These are phyloP conservation scores for Pseudogymnoascus sp. DNA, from an alignment of 2,329 filamentous ascomycete genomes.

Conservation along the genomic window DNA sequence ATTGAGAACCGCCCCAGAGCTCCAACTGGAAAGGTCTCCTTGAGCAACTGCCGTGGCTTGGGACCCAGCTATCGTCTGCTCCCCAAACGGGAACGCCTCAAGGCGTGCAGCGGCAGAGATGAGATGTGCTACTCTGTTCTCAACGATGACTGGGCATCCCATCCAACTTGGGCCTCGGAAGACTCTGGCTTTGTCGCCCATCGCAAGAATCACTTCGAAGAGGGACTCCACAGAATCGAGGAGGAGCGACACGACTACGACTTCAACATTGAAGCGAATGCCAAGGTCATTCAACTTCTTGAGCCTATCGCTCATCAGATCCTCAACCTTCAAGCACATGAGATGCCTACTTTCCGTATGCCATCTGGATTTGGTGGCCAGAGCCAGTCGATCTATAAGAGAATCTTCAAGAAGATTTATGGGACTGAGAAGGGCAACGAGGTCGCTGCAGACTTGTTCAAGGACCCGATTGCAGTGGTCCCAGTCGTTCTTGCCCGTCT, in stretches of 20 bases:
- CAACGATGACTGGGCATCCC: slow-evolving; percentile 97
- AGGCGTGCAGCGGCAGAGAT: slow-evolving; percentile 87
- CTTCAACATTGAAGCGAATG: slow-evolving; percentile 93
- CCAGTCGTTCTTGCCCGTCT: slow-evolving; percentile 81
- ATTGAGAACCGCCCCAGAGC: slow-evolving; percentile 72
- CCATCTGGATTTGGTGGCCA: slow-evolving; percentile 80
- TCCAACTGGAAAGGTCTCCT: slow-evolving; percentile 74
- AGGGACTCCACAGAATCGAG: slow-evolving; percentile 90
- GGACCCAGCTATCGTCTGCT: slow-evolving; percentile 92
- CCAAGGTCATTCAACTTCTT: slow-evolving; percentile 89
- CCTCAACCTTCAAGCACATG: slow-evolving; percentile 65
- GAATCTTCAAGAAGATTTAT: slow-evolving; percentile 96
- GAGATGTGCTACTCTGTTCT: slow-evolving; percentile 88
- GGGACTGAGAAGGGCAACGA: slow-evolving; percentile 74
- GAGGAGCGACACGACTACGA: slow-evolving; percentile 98
- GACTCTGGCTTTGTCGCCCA: slow-evolving; percentile 97
- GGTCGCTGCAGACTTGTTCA: slow-evolving; percentile 82
- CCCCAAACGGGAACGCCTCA: slow-evolving; percentile 83
- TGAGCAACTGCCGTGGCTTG: slow-evolving; percentile 92
- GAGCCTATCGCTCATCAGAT: slow-evolving; percentile 92
- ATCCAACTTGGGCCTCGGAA: slow-evolving; percentile 97
- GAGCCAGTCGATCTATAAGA: slow-evolving; percentile 93
- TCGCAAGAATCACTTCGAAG: slow-evolving; percentile 91
- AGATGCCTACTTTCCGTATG: slow-evolving; percentile 69
- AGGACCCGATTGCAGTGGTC: slow-evolving; percentile 75